These are phyloP conservation scores for Thelonectria blattea DNA, from an alignment of 2,329 filamentous ascomycete genomes.

Conservation along the genomic window DNA sequence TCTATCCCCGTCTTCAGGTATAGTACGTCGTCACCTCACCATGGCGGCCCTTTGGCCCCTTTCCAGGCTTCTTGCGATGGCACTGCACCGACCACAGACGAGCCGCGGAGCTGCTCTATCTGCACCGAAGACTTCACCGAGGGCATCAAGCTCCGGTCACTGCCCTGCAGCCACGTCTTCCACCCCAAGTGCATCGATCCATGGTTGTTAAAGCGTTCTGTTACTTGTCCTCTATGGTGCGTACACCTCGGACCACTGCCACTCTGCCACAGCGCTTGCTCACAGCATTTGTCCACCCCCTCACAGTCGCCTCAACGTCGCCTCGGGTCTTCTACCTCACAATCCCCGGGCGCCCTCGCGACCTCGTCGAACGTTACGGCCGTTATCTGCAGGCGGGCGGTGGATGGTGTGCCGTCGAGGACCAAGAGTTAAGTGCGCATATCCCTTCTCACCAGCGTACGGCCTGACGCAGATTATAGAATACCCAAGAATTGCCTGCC, in stretches of 20 bases:
- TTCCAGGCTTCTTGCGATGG: background rate
- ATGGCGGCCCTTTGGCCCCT: background rate
- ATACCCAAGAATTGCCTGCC: background rate
- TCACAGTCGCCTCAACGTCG: background rate
- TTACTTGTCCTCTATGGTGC: slow-evolving; percentile 31
- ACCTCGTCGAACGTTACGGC: background rate
- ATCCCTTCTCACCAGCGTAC: background rate
- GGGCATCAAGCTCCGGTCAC: background rate
- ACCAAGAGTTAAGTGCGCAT: background rate
- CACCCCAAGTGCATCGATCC: slow-evolving; percentile 31
- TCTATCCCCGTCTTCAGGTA: background rate
- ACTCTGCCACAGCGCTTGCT: background rate
- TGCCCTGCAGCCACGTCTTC: slow-evolving; percentile 26
- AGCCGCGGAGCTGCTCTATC: slow-evolving; percentile 30
- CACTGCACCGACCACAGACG: background rate
- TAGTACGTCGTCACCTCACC: background rate
- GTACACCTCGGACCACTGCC: background rate
- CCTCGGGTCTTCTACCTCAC: background rate
- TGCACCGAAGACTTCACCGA: slow-evolving; percentile 36
- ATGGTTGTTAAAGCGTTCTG: slow-evolving; percentile 24
- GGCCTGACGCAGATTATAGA: background rate
- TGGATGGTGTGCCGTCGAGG: background rate
- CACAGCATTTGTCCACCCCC: background rate
- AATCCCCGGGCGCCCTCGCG: background rate
- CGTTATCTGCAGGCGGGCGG: background rate